Evolutionary conservation across 2,329 filamentous ascomycete genomes (phyloP).

Genomic region (Emmonsiellopsis sp.): DNA sequence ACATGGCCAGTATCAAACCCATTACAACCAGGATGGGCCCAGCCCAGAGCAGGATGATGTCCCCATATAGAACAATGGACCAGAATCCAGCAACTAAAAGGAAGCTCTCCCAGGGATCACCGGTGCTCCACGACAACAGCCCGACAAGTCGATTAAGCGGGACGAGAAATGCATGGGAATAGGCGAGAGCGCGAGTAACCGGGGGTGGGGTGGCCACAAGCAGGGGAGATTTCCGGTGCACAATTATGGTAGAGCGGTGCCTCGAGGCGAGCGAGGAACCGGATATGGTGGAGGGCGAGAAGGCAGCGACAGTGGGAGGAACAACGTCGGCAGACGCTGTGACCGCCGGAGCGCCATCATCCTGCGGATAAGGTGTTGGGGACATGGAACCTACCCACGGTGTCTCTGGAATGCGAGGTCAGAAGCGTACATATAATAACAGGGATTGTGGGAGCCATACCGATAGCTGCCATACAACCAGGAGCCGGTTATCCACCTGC

Average conservation of each 20-base stretch:
- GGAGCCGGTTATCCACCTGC: slow-evolving; percentile 20
- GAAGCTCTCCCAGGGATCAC: slow-evolving; percentile 95
- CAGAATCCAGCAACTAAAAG: slow-evolving; percentile 78
- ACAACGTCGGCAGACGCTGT: slow-evolving; percentile 33
- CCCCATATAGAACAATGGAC: slow-evolving; percentile 77
- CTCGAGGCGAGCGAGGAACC: slow-evolving; percentile 59
- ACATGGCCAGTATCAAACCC: slow-evolving; percentile 82
- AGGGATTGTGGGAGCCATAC: slow-evolving; percentile 20
- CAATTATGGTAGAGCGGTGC: slow-evolving; percentile 81
- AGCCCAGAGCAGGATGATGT: slow-evolving; percentile 67
- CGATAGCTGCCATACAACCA: slow-evolving; percentile 44
- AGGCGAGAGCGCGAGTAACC: slow-evolving; percentile 85
- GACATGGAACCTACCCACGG: slow-evolving; percentile 49
- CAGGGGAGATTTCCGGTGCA: slow-evolving; percentile 92
- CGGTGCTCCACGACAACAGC: slow-evolving; percentile 85
- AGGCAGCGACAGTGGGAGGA: slow-evolving; percentile 74
- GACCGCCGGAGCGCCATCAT: slow-evolving; percentile 28
- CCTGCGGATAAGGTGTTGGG: slow-evolving; percentile 30
- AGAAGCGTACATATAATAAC: slow-evolving; percentile 4
- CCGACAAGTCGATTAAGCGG: slow-evolving; percentile 80
- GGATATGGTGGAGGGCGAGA: slow-evolving; percentile 74
- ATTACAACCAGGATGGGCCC: slow-evolving; percentile 77
- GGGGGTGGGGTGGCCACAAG: slow-evolving; percentile 89
- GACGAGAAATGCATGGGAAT: slow-evolving; percentile 88
- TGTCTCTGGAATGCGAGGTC: slow-evolving; percentile 30